These are phyloP conservation scores for Debaryomycetaceae sp. DNA, from an alignment of 1,139 yeast species.

Conservation along the genomic window DNA sequence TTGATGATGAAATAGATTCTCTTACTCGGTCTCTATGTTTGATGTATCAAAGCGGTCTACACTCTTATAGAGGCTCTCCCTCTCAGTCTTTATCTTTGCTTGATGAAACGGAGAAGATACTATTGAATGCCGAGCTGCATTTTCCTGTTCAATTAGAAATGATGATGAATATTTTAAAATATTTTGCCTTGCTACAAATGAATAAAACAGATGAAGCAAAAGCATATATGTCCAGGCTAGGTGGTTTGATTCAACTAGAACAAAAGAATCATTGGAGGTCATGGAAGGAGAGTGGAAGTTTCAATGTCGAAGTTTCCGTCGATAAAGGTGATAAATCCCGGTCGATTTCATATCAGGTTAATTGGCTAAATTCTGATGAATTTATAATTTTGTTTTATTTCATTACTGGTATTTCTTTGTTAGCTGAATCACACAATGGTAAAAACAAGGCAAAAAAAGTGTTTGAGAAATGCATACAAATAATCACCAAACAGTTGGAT, in stretches of 20 bases:
- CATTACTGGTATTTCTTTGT: constrained; percentile 34
- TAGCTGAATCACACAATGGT: constrained; percentile 30
- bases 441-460: constrained; percentile 29
- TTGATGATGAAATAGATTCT: constrained; percentile 11
- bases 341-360: constrained; percentile 11
- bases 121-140: constrained; percentile 4
- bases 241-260: constrained; percentile 21
- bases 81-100: constrained; percentile 11
- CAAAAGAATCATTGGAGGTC: constrained; percentile 16
- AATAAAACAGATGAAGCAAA: constrained; percentile 20
- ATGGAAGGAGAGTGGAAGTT: constrained; percentile 26
- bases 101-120: constrained; percentile 11
- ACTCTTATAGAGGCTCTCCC: constrained; percentile 28
- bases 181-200: constrained; percentile 21
- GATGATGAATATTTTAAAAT: constrained; percentile 21
- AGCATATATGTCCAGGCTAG: constrained; percentile 20
- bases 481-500: constrained; percentile 23
- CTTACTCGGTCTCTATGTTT: constrained; percentile 17
- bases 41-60: constrained; percentile 20
- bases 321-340: neutral
- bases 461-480: constrained; percentile 31
- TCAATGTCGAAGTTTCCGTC: constrained; percentile 11
- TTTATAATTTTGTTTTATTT: constrained; percentile 38
- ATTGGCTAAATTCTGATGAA: constrained; percentile 43
- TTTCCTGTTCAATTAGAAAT: constrained; percentile 29